These are phyloP conservation scores for Diplogelasinospora grovesii DNA, from an alignment of 495 filamentous ascomycete genomes.

Conservation along the genomic window DNA sequence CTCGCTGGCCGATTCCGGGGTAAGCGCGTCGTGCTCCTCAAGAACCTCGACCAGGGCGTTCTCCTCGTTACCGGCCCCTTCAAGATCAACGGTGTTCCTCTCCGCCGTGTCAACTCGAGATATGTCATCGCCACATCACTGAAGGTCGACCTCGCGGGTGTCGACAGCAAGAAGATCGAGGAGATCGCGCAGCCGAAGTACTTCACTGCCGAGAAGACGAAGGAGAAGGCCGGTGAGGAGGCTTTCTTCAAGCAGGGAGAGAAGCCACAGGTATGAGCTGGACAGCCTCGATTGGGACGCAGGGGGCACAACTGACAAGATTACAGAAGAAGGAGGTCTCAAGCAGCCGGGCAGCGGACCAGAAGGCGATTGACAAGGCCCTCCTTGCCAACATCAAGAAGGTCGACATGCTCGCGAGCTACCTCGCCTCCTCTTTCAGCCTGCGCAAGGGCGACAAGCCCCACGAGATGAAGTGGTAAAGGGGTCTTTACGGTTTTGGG, in stretches of 20 bases:
- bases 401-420: slow-evolving; percentile 78
- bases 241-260: slow-evolving; percentile 99
- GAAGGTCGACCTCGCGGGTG: slow-evolving; percentile 75
- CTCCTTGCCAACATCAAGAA: slow-evolving; percentile 91
- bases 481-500: slow-evolving; percentile 18
- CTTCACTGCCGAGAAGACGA: slow-evolving; percentile 90
- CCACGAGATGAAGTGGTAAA: slow-evolving; percentile 93
- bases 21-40: slow-evolving; percentile 98
- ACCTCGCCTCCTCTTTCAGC: slow-evolving; percentile 89
- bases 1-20: slow-evolving; percentile 99
- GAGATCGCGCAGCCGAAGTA: slow-evolving; percentile 79
- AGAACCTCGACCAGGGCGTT: slow-evolving; percentile 90
- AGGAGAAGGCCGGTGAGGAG: slow-evolving; percentile 86
- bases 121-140: slow-evolving; percentile 97
- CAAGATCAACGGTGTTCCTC: slow-evolving; percentile 99
- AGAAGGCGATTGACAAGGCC: slow-evolving; percentile 95
- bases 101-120: slow-evolving; percentile 94
- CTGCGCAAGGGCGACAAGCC: slow-evolving; percentile 97
- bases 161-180: slow-evolving; percentile 76
- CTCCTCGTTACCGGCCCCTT: slow-evolving; percentile 98
- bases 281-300: too few species aligned
- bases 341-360: slow-evolving; percentile 85
- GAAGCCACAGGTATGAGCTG: slow-evolving; percentile 87
- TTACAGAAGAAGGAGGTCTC: slow-evolving; percentile 90
- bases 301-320: slow-evolving; percentile 30